Conservation (phyloP, 164 flowering plant genomes). For the Saururus chinensis region DNA sequence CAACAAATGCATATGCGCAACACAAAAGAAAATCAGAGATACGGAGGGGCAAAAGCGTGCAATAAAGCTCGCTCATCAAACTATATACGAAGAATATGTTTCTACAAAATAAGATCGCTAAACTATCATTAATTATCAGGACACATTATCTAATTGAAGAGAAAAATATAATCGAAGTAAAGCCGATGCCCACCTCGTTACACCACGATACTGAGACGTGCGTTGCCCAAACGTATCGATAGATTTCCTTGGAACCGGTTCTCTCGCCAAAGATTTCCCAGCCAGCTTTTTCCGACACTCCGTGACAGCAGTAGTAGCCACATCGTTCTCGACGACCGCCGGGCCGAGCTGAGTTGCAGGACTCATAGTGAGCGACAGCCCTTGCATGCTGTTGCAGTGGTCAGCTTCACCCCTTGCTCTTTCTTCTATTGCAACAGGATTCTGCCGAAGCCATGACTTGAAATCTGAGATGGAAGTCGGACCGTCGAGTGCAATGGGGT, state of each 20-base stretch:
- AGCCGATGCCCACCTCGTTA: slow-evolving; percentile 46
- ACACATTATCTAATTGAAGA: not conserved
- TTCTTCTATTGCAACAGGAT: slow-evolving; percentile 13
- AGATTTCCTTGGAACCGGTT: slow-evolving; percentile 56
- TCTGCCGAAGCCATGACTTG: slow-evolving; percentile 57
- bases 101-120: not conserved
- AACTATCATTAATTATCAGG: not conserved
- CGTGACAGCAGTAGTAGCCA: slow-evolving; percentile 7
- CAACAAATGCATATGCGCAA: not conserved
- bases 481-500: slow-evolving; percentile 21
- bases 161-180: not conserved
- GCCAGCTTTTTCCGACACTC: slow-evolving; percentile 30
- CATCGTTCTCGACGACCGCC: not conserved
- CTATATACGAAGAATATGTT: not conserved
- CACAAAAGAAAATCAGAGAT: too few relatives aligned
- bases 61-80: not conserved
- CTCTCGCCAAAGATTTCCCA: slow-evolving; percentile 23
- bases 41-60: not conserved
- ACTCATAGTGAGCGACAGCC: slow-evolving; percentile 44
- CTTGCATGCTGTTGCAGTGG: slow-evolving; percentile 11
- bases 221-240: slow-evolving; percentile 84
- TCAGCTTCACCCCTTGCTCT: slow-evolving; percentile 8
- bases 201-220: slow-evolving; percentile 87
- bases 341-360: slow-evolving; percentile 13
- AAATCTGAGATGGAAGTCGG: slow-evolving; percentile 39